These are phyloP conservation scores for Cladosporium phlei DNA, from an alignment of 2,329 filamentous ascomycete species.

Conservation along the genomic window DNA sequence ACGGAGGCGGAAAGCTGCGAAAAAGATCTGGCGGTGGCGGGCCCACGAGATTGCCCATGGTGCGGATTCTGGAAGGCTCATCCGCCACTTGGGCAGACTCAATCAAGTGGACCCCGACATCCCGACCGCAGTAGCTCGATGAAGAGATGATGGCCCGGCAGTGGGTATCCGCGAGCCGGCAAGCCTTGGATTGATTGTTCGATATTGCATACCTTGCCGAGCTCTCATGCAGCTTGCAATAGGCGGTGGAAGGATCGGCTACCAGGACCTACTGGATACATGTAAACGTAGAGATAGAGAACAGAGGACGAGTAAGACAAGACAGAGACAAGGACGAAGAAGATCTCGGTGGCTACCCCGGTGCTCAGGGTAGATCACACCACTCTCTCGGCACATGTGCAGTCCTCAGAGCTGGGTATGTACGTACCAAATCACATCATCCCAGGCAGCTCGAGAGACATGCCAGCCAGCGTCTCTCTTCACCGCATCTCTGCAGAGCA, in stretches of 20 bases:
- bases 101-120: background rate
- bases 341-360: too few relatives aligned
- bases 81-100: background rate
- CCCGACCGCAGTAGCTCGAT: background rate
- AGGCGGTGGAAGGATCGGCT: background rate
- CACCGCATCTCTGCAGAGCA: background rate
- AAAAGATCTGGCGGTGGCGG: too few relatives aligned
- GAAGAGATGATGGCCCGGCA: background rate
- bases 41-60: background rate
- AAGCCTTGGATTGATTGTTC: too few relatives aligned
- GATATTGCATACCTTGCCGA: too few relatives aligned
- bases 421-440: constrained; percentile 7
- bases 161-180: constrained; percentile 8
- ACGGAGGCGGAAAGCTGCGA: background rate
- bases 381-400: background rate
- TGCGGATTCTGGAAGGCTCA: background rate
- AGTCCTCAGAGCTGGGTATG: background rate
- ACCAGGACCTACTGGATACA: background rate
- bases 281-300: background rate
- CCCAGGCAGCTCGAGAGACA: background rate
- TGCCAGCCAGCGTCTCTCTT: background rate
- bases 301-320: too few relatives aligned
- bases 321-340: too few relatives aligned
- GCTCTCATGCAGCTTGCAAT: too few relatives aligned
- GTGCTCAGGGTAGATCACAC: too few relatives aligned